A percentile compares a stretch with the other conserved stretches of the same genome.
These are phyloP conservation scores for Datura wrightii DNA, from an alignment of 257 asterid genomes.

Conservation along the genomic window DNA sequence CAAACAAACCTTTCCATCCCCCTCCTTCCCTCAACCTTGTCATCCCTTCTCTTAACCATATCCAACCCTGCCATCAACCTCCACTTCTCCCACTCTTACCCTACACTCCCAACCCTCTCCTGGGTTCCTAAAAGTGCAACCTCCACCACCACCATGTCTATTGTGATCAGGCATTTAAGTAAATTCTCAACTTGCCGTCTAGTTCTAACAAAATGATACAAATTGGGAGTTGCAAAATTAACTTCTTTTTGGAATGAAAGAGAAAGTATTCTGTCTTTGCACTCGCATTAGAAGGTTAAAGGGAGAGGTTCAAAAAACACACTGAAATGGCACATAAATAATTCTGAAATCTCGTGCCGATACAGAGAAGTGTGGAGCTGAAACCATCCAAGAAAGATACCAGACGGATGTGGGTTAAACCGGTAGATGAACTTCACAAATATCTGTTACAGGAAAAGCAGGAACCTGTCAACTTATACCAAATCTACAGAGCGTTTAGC, in stretches of 20 bases:
- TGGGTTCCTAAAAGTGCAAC: not conserved
- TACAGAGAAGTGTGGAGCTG: not conserved
- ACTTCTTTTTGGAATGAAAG: not conserved
- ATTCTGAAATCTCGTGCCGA: not conserved
- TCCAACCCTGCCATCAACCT: not conserved
- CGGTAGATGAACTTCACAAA: not conserved
- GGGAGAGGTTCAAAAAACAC: not conserved
- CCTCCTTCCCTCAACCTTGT: not conserved
- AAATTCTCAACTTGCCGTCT: not conserved
- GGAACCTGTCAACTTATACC: not conserved
- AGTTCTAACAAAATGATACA: not conserved
- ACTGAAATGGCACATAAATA: not conserved
- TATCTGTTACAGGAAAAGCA: not conserved
- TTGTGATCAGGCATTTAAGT: not conserved
- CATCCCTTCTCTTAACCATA: not conserved
- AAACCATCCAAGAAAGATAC: not conserved
- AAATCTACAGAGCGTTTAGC: not conserved
- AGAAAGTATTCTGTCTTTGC: not conserved
- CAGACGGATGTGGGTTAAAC: not conserved
- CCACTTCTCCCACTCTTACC: not conserved
- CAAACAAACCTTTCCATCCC: conserved; percentile 1
- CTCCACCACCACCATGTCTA: not conserved
- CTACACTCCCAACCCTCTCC: not conserved
- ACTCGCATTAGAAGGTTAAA: not conserved
- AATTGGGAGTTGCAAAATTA: conserved; percentile 15